Percentiles rank a stretch among this genome's conserved stretches.
These are phyloP conservation scores for Prinsepia uniflora DNA, from an alignment of 306 rosid genomes.

Conservation along the genomic window DNA sequence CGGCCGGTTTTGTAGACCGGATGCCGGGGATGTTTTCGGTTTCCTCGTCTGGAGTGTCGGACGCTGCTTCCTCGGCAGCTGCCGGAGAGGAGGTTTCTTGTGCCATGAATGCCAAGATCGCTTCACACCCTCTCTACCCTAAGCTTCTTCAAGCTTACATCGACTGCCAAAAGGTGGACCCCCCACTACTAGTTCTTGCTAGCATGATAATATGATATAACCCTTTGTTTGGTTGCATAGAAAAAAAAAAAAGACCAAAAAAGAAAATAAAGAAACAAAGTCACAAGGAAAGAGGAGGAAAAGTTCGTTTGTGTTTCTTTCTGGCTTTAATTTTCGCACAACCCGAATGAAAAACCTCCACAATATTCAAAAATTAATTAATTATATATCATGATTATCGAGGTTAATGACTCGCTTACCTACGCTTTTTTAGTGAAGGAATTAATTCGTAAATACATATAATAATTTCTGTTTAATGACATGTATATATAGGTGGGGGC, in stretches of 20 bases:
- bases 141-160: conserved; percentile 56
- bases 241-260: conserved; percentile 12
- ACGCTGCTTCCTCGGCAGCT: conserved; percentile 28
- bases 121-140: conserved; percentile 76
- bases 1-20: background rate
- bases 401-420: too few relatives aligned
- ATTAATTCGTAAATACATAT: too few relatives aligned
- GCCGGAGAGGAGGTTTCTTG: conserved; percentile 35
- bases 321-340: too few relatives aligned
- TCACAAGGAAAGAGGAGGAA: background rate
- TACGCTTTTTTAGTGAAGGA: too few relatives aligned
- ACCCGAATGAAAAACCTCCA: too few relatives aligned
- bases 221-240: conserved; percentile 13
- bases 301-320: too few relatives aligned
- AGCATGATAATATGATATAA: background rate
- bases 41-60: conserved; percentile 27
- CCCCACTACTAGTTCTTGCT: background rate
- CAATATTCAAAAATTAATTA: too few relatives aligned
- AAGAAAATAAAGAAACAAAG: conserved; percentile 5
- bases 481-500: conserved; percentile 53
- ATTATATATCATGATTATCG: too few relatives aligned
- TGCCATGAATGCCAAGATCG: conserved; percentile 44
- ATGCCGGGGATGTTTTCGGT: conserved; percentile 20
- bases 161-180: conserved; percentile 68
- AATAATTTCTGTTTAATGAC: background rate